Conservation (phyloP, 306 rosid species). For the Fragaria iinumae region DNA sequence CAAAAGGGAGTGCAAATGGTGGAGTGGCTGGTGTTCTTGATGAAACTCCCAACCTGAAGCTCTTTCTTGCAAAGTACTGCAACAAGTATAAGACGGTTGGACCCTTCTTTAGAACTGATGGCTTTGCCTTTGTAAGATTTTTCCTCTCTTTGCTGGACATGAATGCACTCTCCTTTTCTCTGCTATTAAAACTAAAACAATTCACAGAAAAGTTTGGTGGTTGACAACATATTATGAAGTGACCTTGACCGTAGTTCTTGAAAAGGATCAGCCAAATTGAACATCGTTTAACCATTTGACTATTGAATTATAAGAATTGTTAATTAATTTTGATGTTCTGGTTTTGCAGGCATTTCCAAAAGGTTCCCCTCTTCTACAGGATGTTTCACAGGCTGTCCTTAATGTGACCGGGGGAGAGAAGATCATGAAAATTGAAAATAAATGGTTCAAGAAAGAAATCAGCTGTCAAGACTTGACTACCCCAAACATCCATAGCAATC, state of each 20-base stretch:
- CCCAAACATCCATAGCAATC: slow-evolving; percentile 25
- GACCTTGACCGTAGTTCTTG: background rate
- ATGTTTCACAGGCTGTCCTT: slow-evolving; percentile 58
- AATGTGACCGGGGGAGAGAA: slow-evolving; percentile 50
- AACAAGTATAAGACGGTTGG: slow-evolving; percentile 45
- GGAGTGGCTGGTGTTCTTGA: slow-evolving; percentile 57
- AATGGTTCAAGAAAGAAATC: slow-evolving; percentile 33
- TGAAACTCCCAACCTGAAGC: slow-evolving; percentile 43
- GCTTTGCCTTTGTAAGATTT: slow-evolving; percentile 63
- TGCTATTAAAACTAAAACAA: background rate
- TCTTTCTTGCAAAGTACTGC: slow-evolving; percentile 39
- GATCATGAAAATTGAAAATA: slow-evolving; percentile 45
- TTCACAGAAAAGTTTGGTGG: too few species aligned
- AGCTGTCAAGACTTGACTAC: slow-evolving; percentile 23
- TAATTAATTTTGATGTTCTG: background rate
- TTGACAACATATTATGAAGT: background rate
- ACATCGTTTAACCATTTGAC: background rate
- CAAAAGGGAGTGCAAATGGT: slow-evolving; percentile 42
- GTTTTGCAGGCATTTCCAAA: slow-evolving; percentile 37
- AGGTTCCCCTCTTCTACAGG: slow-evolving; percentile 52
- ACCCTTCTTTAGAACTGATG: slow-evolving; percentile 45
- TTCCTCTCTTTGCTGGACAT: background rate
- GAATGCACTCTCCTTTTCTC: background rate
- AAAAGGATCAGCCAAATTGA: background rate
- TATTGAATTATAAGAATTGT: background rate